phyloP scores from a whole-genome alignment of 2,329 filamentous ascomycete species.

The Penicillium sp. region DNA sequence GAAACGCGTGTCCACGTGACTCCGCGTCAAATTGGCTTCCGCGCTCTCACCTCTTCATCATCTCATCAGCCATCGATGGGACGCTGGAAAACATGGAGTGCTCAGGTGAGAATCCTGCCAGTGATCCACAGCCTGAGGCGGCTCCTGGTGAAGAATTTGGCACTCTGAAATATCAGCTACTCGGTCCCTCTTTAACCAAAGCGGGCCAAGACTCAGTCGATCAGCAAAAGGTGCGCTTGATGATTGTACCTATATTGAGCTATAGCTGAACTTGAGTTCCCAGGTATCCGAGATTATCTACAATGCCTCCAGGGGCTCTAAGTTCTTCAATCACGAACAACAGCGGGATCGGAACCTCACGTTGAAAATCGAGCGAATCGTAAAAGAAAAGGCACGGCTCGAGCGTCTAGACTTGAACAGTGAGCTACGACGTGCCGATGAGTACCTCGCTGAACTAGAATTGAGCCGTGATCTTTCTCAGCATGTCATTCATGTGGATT shows the following conservation, averaged over 20 bases:
- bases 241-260: background rate
- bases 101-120: slow-evolving; percentile 16
- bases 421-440: slow-evolving; percentile 74
- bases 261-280: slow-evolving; percentile 5
- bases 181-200: slow-evolving; percentile 90
- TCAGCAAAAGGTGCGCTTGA: slow-evolving; percentile 66
- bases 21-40: slow-evolving; percentile 21
- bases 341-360: slow-evolving; percentile 77
- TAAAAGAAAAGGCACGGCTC: slow-evolving; percentile 70
- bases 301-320: slow-evolving; percentile 92
- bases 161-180: slow-evolving; percentile 82
- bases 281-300: slow-evolving; percentile 95
- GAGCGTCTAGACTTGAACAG: slow-evolving; percentile 71
- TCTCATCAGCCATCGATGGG: slow-evolving; percentile 8
- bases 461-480: slow-evolving; percentile 76
- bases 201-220: slow-evolving; percentile 92
- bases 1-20: slow-evolving; percentile 39
- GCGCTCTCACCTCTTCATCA: slow-evolving; percentile 7
- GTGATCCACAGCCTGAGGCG: slow-evolving; percentile 1
- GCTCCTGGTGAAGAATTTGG: slow-evolving; percentile 41
- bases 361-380: slow-evolving; percentile 76
- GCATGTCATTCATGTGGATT: slow-evolving; percentile 86
- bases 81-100: slow-evolving; percentile 22
- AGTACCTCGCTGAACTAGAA: slow-evolving; percentile 77
- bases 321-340: slow-evolving; percentile 92